Evolutionary conservation across 768 basidiomycete genomes (phyloP), one percentile per base, ranked within the genome.

Genomic region (Agrocybe praecox): DNA sequence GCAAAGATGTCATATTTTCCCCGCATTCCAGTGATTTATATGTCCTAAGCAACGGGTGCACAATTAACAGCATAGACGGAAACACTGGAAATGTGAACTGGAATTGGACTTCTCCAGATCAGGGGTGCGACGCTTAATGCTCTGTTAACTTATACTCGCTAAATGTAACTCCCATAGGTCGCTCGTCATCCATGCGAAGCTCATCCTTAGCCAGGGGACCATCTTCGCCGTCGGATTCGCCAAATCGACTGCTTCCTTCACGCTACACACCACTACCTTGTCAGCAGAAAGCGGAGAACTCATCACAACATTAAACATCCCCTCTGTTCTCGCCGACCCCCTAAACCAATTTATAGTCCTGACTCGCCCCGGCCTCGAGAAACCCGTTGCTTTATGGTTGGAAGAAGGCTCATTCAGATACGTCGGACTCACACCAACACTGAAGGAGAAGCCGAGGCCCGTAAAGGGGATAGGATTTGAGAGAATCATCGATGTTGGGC

Each of bases 21-120:
- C 67, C 73, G 17, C 62, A 69, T 18, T 65, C 70, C 9, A 59
- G 67, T 22, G 71, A 74, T 29, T 22, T 87, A 18, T 82, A 84
- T 57, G 77, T 82, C 19, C 69, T 90, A 29, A 84, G 82, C 0
- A 85, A 89, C 60, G 89, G 85, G 4, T 75, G 84, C 64, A 77
- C 76, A 0, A 76, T 94, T 8, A 79, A 74, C 9, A 75, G 75
- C 24, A 59, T 95, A 14, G 70, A 83, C 55, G 65, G 75, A 0
- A 65, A 57, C 2, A 80, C 78, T 0, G 92, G 92, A 1, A 74
- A 81, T 9, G 70, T 74, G 1, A 67, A 73, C 22, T 96, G 94
- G 94, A 75, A 72, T 1, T 94, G 92, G 89, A 78, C 76, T n/a
- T 79, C 86, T 21, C 76, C 77, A 14, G 89, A 90, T 65, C 80